phyloP scores from a whole-genome alignment of 257 asterid species.

The Lavandula angustifolia region DNA sequence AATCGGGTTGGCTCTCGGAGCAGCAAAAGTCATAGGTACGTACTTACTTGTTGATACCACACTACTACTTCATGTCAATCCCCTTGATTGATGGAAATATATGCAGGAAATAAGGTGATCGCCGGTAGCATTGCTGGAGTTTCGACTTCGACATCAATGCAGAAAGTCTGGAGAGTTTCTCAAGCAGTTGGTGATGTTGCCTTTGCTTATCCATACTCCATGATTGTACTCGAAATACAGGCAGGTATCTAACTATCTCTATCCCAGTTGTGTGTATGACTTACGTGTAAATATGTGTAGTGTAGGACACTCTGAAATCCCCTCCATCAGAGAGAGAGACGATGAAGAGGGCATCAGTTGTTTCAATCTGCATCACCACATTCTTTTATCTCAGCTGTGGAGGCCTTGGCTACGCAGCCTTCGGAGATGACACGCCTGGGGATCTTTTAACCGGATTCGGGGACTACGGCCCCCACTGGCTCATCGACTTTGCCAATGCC shows the following conservation, averaged over 20 bases:
- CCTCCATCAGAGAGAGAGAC: slow-evolving; percentile 71
- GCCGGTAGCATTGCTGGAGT: slow-evolving; percentile 64
- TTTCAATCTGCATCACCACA: slow-evolving; percentile 54
- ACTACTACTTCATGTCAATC: neutral
- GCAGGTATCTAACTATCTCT: slow-evolving; percentile 34
- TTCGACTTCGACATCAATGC: slow-evolving; percentile 51
- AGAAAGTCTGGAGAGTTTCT: slow-evolving; percentile 71
- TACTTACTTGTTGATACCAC: neutral
- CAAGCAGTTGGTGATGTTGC: slow-evolving; percentile 82
- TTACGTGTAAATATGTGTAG: slow-evolving; percentile 26
- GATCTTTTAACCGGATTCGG: slow-evolving; percentile 69
- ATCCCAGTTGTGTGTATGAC: neutral
- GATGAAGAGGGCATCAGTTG: slow-evolving; percentile 70
- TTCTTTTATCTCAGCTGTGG: slow-evolving; percentile 71
- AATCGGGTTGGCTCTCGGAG: slow-evolving; percentile 79
- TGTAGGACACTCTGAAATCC: slow-evolving; percentile 69
- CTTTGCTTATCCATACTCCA: slow-evolving; percentile 72
- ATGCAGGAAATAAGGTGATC: slow-evolving; percentile 61
- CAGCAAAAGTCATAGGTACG: slow-evolving; percentile 68
- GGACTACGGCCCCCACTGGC: slow-evolving; percentile 67
- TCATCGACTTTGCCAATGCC: slow-evolving; percentile 63
- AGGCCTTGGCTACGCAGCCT: slow-evolving; percentile 81
- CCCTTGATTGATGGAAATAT: neutral
- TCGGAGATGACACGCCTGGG: slow-evolving; percentile 69
- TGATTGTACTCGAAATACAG: slow-evolving; percentile 75